Base-by-base conservation (phyloP, 2,329 filamentous ascomycete genomes). In the Talaromyces atroroseus region DNA sequence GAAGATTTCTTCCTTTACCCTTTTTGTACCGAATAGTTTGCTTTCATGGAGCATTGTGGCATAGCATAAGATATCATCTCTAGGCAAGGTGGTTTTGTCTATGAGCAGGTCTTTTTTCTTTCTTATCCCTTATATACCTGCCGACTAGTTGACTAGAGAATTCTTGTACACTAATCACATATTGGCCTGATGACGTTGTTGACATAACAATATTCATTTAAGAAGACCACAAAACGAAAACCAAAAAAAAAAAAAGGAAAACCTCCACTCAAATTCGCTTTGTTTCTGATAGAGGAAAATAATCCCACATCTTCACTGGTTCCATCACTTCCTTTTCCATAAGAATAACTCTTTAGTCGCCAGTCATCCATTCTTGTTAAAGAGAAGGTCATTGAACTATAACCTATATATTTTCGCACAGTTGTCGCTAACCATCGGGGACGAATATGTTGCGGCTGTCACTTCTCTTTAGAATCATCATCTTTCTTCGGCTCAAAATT, bases 401-500 rank as follows among this genome's bases (percentile, higher is more conserved):
- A 14, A 6, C 16, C 16, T 2, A 14, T 36, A 5, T 10, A 36
- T 16, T 36, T 42, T 20, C n/a, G 38, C n/a, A 6, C 16, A 42
- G 38, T 8, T 18, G 14, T 42, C 38, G 38, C 14, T 18, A 42
- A 20, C 20, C 38, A 18, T 42, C 16, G 2, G 40, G 40, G 18
- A 11, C 8, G 14, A 5, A 11, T 23, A 44, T 44, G 32, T 52
- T n/a, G 36, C 53, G 16, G 18, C 18, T 40, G 42, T 65, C 54
- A 64, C 53, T 67, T 61, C 49, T 67, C 64, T 44, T 77, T 74
- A 50, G 80, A 78, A 24, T 83, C 80, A 50, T 86, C 80, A 61
- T 86, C 82, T 36, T 80, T 81, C 52, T 77, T 74, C n/a, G 86
- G 82, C 66, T 88, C 82, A 61, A 88, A 89, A 62, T 88, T 88